Evolutionary conservation across 1,139 yeast species (phyloP).

Genomic region (Komagataea norvegica): DNA sequence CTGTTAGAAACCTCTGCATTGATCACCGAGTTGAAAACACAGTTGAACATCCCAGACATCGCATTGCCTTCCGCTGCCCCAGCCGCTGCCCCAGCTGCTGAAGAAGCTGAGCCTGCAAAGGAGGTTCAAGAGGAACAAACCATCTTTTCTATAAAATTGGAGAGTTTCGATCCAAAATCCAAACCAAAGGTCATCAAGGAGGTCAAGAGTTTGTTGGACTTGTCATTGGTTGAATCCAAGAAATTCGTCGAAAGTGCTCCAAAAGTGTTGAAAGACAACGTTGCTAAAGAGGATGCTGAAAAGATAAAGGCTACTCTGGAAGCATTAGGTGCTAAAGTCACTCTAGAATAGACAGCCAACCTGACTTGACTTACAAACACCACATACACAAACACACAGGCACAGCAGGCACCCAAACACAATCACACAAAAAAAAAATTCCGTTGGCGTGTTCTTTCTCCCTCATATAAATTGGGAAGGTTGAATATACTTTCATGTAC

Average conservation of each 20-base stretch:
- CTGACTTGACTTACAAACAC: not conserved
- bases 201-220: slow-evolving; percentile 85
- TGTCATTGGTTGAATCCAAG: slow-evolving; percentile 94
- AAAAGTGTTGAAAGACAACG: slow-evolving; percentile 63
- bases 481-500: slow-evolving; percentile 12
- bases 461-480: too few relatives aligned
- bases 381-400: slow-evolving; percentile 3
- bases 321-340: slow-evolving; percentile 90
- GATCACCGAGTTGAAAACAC: slow-evolving; percentile 76
- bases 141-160: slow-evolving; percentile 86
- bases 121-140: slow-evolving; percentile 90
- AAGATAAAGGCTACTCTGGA: slow-evolving; percentile 88
- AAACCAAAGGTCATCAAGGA: slow-evolving; percentile 98
- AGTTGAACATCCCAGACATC: slow-evolving; percentile 89
- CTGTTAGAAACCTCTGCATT: slow-evolving; percentile 85
- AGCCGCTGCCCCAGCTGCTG: slow-evolving; percentile 67
- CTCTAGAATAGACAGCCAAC: slow-evolving; percentile 56
- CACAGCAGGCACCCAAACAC: too few relatives aligned
- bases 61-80: slow-evolving; percentile 76
- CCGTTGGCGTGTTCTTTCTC: too few relatives aligned
- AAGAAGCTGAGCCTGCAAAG: slow-evolving; percentile 70
- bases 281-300: slow-evolving; percentile 67
- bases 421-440: too few relatives aligned
- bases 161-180: slow-evolving; percentile 88
- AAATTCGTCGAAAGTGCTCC: slow-evolving; percentile 98